These are phyloP conservation scores for Daphne laureola DNA, from an alignment of 441 rosid species.

Conservation along the genomic window DNA sequence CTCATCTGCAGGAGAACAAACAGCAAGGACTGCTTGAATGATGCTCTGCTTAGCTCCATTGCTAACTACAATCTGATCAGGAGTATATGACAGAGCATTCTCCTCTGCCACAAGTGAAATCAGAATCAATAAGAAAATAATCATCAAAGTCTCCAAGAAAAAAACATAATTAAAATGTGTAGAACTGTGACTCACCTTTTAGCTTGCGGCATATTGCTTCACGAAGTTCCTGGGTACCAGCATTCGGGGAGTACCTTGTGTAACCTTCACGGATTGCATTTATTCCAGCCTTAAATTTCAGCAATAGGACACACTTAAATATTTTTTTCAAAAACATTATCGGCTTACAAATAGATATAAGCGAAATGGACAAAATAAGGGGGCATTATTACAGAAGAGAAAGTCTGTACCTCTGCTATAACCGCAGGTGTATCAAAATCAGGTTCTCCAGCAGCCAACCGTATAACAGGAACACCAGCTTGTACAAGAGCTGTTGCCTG, in stretches of 20 bases:
- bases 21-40: slow-evolving; percentile 77
- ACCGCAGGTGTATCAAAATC: slow-evolving; percentile 85
- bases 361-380: not conserved
- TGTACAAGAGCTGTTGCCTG: slow-evolving; percentile 82
- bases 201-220: slow-evolving; percentile 75
- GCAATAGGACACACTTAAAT: not conserved
- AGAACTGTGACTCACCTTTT: slow-evolving; percentile 36
- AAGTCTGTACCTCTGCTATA: slow-evolving; percentile 58
- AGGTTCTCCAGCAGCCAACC: slow-evolving; percentile 96
- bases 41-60: slow-evolving; percentile 93
- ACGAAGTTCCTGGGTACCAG: slow-evolving; percentile 76
- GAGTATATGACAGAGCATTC: slow-evolving; percentile 69
- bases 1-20: slow-evolving; percentile 95
- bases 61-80: slow-evolving; percentile 84
- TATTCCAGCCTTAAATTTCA: slow-evolving; percentile 62
- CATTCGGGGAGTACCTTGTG: slow-evolving; percentile 86
- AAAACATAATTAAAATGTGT: not conserved
- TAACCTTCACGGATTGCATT: slow-evolving; percentile 87
- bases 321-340: not conserved
- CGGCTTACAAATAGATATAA: not conserved
- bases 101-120: slow-evolving; percentile 46
- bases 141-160: not conserved
- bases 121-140: not conserved
- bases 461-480: slow-evolving; percentile 83
- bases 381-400: not conserved